phyloP scores from a whole-genome alignment of 164 flowering plant species.

The Amborella trichopoda region DNA sequence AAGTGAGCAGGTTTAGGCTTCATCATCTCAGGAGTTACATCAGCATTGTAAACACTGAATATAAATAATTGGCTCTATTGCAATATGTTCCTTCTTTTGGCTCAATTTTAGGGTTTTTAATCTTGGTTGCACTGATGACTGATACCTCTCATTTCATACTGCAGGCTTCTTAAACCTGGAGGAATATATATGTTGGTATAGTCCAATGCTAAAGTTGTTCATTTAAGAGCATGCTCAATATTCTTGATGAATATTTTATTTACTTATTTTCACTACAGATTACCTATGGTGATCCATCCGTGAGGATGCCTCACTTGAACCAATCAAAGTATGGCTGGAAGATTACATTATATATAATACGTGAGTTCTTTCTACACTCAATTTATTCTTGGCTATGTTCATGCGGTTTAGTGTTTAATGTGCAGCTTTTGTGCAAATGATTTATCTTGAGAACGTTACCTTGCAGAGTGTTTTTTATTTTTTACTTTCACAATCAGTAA shows the following conservation, averaged over 20 bases:
- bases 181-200: slow-evolving; percentile 88
- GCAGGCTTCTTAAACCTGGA: slow-evolving; percentile 89
- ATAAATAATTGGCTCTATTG: background rate
- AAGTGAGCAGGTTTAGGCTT: slow-evolving; percentile 85
- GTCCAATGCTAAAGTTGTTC: slow-evolving; percentile 2
- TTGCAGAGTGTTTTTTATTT: too few species aligned
- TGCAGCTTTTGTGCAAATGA: too few species aligned
- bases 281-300: slow-evolving; percentile 92
- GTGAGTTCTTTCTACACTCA: slow-evolving; percentile 47
- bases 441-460: too few species aligned
- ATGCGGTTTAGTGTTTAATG: too few species aligned
- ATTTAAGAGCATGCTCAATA: too few species aligned
- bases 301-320: slow-evolving; percentile 65
- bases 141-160: slow-evolving; percentile 10
- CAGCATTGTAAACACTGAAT: slow-evolving; percentile 11
- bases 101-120: background rate
- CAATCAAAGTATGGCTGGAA: slow-evolving; percentile 63
- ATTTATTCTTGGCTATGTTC: too few species aligned
- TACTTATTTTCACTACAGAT: slow-evolving; percentile 33
- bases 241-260: too few species aligned
- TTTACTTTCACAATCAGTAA: too few species aligned
- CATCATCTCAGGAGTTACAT: slow-evolving; percentile 15
- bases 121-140: slow-evolving; percentile 3
- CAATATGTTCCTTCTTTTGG: background rate
- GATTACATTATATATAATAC: slow-evolving; percentile 51